Percentiles rank a stretch among this genome's conserved stretches.
phyloP scores from a whole-genome alignment of 305 asterid genomes.

The Fraxinus greggii region DNA sequence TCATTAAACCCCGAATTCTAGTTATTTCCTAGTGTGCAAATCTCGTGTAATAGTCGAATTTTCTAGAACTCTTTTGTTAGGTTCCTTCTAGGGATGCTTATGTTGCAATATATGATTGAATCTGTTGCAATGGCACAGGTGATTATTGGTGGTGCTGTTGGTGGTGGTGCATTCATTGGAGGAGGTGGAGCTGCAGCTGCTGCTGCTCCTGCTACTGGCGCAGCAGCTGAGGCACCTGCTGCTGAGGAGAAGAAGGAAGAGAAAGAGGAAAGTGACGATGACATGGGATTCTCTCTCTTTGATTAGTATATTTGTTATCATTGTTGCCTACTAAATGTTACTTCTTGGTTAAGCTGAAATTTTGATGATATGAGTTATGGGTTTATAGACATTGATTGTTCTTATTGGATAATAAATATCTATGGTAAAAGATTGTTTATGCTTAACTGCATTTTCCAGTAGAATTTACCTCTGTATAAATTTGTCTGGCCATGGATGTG shows the following conservation, averaged over 20 bases:
- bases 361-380: neutral
- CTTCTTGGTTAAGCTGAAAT: neutral
- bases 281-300: slow-evolving; percentile 46
- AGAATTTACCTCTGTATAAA: neutral
- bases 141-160: slow-evolving; percentile 37
- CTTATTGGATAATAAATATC: neutral
- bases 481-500: neutral
- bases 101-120: neutral
- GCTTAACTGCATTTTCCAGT: neutral
- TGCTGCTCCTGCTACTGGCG: slow-evolving; percentile 28
- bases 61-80: neutral
- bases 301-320: slow-evolving; percentile 20
- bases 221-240: slow-evolving; percentile 31
- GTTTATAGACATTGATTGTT: neutral
- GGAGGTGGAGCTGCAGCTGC: slow-evolving; percentile 36
- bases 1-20: neutral
- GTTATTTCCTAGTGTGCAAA: neutral
- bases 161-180: slow-evolving; percentile 32
- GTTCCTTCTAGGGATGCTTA: neutral
- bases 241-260: slow-evolving; percentile 44
- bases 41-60: neutral
- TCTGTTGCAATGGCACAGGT: slow-evolving; percentile 24
- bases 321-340: neutral
- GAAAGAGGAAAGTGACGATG: slow-evolving; percentile 40
- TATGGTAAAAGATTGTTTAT: neutral